Conservation (phyloP, 2,329 filamentous ascomycete genomes). For the Leptodontidium sp. region DNA sequence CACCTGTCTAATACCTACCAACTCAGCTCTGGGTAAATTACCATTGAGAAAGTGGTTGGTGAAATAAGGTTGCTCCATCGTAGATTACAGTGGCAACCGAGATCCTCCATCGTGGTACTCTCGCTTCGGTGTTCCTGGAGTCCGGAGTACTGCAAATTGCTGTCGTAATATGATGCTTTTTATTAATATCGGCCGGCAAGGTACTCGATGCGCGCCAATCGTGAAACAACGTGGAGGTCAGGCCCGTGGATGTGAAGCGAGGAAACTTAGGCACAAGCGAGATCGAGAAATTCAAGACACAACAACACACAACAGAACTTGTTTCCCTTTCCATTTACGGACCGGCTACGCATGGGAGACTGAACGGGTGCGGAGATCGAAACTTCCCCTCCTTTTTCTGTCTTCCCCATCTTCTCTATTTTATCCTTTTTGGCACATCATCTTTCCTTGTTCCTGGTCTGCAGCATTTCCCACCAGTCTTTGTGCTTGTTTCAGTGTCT, state of each 20-base stretch:
- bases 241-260: background rate
- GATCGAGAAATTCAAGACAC: background rate
- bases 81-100: slow-evolving; percentile 3
- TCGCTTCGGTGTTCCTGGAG: background rate
- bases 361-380: background rate
- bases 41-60: too few relatives aligned
- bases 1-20: too few relatives aligned
- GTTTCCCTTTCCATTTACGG: background rate
- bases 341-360: background rate
- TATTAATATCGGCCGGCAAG: background rate
- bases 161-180: background rate
- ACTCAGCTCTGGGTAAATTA: too few relatives aligned
- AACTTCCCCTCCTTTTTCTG: background rate
- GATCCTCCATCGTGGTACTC: slow-evolving; percentile 1
- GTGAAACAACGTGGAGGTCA: slow-evolving; percentile 6
- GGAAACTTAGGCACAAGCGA: slow-evolving; percentile 6
- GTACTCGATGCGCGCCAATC: slow-evolving; percentile 12
- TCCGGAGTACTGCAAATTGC: background rate
- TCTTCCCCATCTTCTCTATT: background rate
- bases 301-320: background rate
- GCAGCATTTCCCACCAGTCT: slow-evolving; percentile 6
- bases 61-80: background rate
- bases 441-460: too few relatives aligned
- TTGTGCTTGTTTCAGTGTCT: slow-evolving; percentile 2
- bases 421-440: background rate